phyloP scores from a whole-genome alignment of 257 asterid genomes.

The Solanum sitiens region DNA sequence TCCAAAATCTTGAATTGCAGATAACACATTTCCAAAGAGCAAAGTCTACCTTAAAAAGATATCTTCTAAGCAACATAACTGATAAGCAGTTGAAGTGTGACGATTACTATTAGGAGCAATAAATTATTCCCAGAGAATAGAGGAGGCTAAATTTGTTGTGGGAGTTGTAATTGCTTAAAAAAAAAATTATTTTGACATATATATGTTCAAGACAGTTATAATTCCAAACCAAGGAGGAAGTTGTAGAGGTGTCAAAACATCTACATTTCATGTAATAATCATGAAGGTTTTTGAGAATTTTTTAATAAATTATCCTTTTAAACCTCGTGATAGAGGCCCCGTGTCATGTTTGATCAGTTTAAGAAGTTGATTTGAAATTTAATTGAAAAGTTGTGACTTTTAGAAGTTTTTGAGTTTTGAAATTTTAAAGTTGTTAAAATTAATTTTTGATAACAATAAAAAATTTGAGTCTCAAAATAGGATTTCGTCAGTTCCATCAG shows the following conservation, averaged over 20 bases:
- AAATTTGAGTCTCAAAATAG: background rate
- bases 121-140: background rate
- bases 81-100: no score
- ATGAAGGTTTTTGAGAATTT: background rate
- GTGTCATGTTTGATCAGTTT: background rate
- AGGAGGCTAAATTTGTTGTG: background rate
- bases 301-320: no score
- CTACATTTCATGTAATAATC: background rate
- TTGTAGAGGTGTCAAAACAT: background rate
- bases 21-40: background rate
- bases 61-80: no score
- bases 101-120: background rate
- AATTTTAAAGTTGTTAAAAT: no score
- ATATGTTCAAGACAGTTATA: no score
- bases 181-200: no score
- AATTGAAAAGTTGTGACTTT: background rate
- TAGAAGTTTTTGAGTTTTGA: background rate
- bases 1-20: background rate
- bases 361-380: background rate
- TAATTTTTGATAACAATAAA: no score
- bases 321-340: background rate
- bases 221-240: background rate
- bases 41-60: no score
- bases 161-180: background rate
- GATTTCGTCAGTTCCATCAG: no score